Conservation (phyloP, 441 rosid genomes). For the Gossypium davidsonii region DNA sequence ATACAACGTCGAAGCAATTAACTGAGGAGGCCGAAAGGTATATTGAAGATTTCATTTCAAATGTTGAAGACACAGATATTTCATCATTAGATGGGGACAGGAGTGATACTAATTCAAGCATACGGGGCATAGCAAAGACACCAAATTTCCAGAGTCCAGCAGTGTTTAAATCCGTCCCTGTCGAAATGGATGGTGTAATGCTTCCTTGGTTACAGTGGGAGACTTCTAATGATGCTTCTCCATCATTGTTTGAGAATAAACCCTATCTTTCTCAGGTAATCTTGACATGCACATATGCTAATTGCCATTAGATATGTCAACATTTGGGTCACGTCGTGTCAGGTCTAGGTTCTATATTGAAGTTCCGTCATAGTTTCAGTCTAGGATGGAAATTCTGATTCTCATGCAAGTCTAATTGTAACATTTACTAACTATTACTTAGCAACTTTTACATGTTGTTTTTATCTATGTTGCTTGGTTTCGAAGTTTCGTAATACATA, state of each 20-base stretch:
- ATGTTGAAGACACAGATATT: constrained; percentile 88
- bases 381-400: too few relatives aligned
- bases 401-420: too few relatives aligned
- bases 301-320: too few relatives aligned
- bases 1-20: constrained; percentile 60
- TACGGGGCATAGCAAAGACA: constrained; percentile 45
- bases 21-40: constrained; percentile 84
- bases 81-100: constrained; percentile 90
- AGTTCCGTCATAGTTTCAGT: too few relatives aligned
- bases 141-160: constrained; percentile 38
- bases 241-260: constrained; percentile 32
- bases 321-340: too few relatives aligned
- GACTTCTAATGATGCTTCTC: constrained; percentile 53
- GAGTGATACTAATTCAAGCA: constrained; percentile 72
- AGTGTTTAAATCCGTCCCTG: constrained; percentile 31
- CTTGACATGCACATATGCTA: background rate
- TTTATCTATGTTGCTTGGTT: too few relatives aligned
- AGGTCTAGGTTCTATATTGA: too few relatives aligned
- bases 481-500: too few relatives aligned
- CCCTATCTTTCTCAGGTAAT: constrained; percentile 53
- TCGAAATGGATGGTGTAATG: constrained; percentile 79
- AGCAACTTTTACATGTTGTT: too few relatives aligned
- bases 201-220: constrained; percentile 98
- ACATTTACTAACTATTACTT: too few relatives aligned
- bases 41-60: constrained; percentile 81